phyloP scores from a whole-genome alignment of 768 basidiomycete genomes.

The Lactarius hatsudake region DNA sequence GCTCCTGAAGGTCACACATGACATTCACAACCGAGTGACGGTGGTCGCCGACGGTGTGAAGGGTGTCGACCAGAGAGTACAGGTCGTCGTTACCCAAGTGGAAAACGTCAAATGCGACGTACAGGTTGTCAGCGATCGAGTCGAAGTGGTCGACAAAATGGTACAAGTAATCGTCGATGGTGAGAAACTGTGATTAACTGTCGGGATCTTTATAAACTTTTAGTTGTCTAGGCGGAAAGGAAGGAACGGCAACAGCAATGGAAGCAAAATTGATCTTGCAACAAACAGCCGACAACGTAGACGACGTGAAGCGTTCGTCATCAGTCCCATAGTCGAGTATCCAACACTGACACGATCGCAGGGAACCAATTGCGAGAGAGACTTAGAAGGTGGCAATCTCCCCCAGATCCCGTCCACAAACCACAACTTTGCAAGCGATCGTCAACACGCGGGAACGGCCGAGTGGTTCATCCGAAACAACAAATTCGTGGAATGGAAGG shows the following conservation, averaged over 20 bases:
- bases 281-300: neutral
- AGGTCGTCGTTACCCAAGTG: neutral
- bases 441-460: neutral
- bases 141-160: neutral
- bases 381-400: neutral
- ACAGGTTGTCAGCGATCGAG: neutral
- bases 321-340: neutral
- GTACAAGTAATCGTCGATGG: neutral
- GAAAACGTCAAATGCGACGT: neutral
- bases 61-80: neutral
- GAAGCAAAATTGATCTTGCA: neutral
- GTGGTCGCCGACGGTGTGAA: neutral
- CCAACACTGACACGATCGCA: neutral
- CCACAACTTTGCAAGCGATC: neutral
- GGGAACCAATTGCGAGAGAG: neutral
- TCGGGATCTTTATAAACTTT: neutral
- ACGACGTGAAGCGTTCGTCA: neutral
- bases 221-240: neutral
- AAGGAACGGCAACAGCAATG: neutral
- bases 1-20: neutral
- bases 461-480: neutral
- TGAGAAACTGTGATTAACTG: neutral
- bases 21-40: neutral
- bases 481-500: neutral
- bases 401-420: neutral